These are phyloP conservation scores for Yarrowia divulgata DNA, from an alignment of 805 yeast species.

Conservation along the genomic window DNA sequence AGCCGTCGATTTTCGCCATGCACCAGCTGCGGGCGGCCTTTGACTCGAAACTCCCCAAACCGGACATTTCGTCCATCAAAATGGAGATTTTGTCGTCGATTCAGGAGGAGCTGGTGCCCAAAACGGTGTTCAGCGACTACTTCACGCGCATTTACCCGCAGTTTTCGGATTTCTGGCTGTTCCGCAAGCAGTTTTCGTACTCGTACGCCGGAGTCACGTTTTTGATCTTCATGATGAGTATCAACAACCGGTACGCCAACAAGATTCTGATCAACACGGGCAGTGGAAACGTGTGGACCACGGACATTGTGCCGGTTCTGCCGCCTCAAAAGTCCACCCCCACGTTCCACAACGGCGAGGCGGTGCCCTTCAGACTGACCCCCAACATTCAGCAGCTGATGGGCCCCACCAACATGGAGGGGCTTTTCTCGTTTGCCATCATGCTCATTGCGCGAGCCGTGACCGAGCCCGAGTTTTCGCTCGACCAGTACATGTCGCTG, in stretches of 20 bases:
- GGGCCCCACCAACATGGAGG: slow-evolving; percentile 94
- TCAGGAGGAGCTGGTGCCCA: slow-evolving; percentile 85
- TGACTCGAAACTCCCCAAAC: slow-evolving; percentile 92
- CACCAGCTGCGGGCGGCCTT: slow-evolving; percentile 89
- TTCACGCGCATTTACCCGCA: slow-evolving; percentile 72
- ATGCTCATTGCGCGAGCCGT: slow-evolving; percentile 87
- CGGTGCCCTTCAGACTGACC: slow-evolving; percentile 94
- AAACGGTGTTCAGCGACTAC: slow-evolving; percentile 79
- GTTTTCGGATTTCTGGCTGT: slow-evolving; percentile 96
- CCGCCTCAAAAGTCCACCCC: slow-evolving; percentile 68
- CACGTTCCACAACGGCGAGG: slow-evolving; percentile 85
- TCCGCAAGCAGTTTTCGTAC: slow-evolving; percentile 92
- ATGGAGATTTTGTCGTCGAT: slow-evolving; percentile 91
- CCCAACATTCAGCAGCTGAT: slow-evolving; percentile 93
- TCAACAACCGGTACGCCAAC: slow-evolving; percentile 90
- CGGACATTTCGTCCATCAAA: slow-evolving; percentile 85
- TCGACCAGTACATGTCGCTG: slow-evolving; percentile 88
- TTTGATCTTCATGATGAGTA: slow-evolving; percentile 93
- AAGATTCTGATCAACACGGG: slow-evolving; percentile 82
- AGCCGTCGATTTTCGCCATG: slow-evolving; percentile 84
- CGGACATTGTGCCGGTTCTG: slow-evolving; percentile 85
- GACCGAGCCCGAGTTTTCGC: slow-evolving; percentile 88
- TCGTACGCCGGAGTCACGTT: slow-evolving; percentile 94
- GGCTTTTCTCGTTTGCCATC: slow-evolving; percentile 82
- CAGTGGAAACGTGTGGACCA: slow-evolving; percentile 90